phyloP scores from a whole-genome alignment of 2,329 filamentous ascomycete species.

The Trichoderma sp. region DNA sequence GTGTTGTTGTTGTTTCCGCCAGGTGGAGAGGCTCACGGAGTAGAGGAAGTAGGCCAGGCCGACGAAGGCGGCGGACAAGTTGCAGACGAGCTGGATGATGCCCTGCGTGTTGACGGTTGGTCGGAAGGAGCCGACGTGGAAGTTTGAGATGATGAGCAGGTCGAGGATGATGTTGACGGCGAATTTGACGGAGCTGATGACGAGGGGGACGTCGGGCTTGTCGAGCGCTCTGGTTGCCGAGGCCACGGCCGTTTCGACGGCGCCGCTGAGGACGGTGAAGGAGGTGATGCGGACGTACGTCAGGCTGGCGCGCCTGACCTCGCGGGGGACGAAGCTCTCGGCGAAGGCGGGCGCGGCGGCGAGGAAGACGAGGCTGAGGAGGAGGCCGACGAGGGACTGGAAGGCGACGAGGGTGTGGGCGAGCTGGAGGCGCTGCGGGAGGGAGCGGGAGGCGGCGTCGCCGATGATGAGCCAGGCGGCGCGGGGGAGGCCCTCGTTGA shows the following conservation, averaged over 20 bases:
- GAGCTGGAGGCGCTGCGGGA: slow-evolving; percentile 56
- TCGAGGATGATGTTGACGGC: slow-evolving; percentile 68
- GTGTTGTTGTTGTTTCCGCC: slow-evolving; percentile 1
- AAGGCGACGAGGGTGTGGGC: slow-evolving; percentile 65
- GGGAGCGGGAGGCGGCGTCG: slow-evolving; percentile 58
- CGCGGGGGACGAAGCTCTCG: slow-evolving; percentile 62
- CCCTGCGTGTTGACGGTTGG: slow-evolving; percentile 68
- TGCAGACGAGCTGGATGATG: slow-evolving; percentile 63
- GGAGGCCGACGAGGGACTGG: slow-evolving; percentile 58
- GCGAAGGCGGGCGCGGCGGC: slow-evolving; percentile 58
- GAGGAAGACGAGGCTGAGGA: slow-evolving; percentile 63
- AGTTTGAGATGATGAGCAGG: slow-evolving; percentile 65
- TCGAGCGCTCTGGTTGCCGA: slow-evolving; percentile 66
- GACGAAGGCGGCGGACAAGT: slow-evolving; percentile 54
- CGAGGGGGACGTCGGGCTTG: slow-evolving; percentile 67
- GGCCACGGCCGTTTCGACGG: slow-evolving; percentile 64
- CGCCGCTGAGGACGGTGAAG: slow-evolving; percentile 63
- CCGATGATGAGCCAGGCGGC: slow-evolving; percentile 70
- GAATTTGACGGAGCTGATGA: slow-evolving; percentile 67
- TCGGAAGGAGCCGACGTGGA: slow-evolving; percentile 57
- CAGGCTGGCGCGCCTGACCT: slow-evolving; percentile 59
- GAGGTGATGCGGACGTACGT: slow-evolving; percentile 67
- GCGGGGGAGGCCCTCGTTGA: slow-evolving; percentile 73
- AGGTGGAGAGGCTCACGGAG: slow-evolving; percentile 40
- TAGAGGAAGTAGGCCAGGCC: slow-evolving; percentile 64